Percentiles rank a stretch among this genome's conserved stretches.
Conservation (phyloP, 2,329 filamentous ascomycete species). For the Fusarium fracticaudum region DNA sequence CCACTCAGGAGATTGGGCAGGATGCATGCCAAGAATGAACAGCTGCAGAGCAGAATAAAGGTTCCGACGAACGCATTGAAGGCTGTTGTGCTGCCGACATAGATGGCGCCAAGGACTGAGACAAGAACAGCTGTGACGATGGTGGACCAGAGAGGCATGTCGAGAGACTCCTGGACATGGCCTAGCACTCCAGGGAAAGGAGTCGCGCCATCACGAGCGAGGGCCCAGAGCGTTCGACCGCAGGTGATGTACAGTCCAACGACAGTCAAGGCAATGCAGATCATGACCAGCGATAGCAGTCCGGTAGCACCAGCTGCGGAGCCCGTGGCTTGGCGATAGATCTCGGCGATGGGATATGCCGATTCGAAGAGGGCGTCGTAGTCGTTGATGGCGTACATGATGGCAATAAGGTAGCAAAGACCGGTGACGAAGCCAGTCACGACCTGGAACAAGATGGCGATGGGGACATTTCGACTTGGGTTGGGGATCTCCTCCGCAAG, state of each 20-base stretch:
- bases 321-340: slow-evolving; percentile 69
- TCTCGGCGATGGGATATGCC: slow-evolving; percentile 71
- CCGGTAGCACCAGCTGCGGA: slow-evolving; percentile 61
- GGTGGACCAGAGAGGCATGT: slow-evolving; percentile 58
- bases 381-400: slow-evolving; percentile 69
- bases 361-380: slow-evolving; percentile 60
- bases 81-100: slow-evolving; percentile 71
- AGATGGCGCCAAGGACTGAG: slow-evolving; percentile 69
- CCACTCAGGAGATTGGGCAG: slow-evolving; percentile 63
- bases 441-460: slow-evolving; percentile 62
- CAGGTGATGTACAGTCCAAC: slow-evolving; percentile 52
- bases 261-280: slow-evolving; percentile 50
- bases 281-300: slow-evolving; percentile 55
- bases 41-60: slow-evolving; percentile 51
- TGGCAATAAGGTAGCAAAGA: slow-evolving; percentile 60
- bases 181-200: slow-evolving; percentile 46
- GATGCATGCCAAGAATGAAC: slow-evolving; percentile 68
- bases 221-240: slow-evolving; percentile 53
- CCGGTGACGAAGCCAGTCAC: slow-evolving; percentile 61
- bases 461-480: slow-evolving; percentile 62
- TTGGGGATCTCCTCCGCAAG: slow-evolving; percentile 71
- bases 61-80: slow-evolving; percentile 73
- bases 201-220: slow-evolving; percentile 53
- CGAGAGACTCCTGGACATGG: slow-evolving; percentile 43
- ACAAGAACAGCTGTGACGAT: slow-evolving; percentile 54